Conservation (phyloP, 2,329 filamentous ascomycete species). For the Rhynchosporium graminicola region DNA sequence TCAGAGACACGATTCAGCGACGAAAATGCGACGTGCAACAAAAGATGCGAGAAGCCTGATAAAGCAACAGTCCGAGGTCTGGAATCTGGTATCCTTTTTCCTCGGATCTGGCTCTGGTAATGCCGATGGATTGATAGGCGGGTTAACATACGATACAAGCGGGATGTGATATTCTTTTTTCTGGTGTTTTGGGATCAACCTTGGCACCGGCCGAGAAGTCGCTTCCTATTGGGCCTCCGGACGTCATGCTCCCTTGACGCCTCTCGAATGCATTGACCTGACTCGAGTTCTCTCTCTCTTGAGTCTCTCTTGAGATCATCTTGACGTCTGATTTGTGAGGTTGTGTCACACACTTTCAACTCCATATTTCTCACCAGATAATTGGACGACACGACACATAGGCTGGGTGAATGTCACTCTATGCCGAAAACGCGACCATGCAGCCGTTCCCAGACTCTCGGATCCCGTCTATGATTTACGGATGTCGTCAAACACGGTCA, state of each 20-base stretch:
- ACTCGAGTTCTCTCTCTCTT: constrained; percentile 6
- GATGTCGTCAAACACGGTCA: neutral
- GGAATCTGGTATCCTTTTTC: neutral
- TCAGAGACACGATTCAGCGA: constrained; percentile 13
- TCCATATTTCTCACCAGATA: neutral
- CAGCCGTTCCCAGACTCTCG: neutral
- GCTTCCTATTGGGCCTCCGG: constrained; percentile 2
- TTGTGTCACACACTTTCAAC: constrained; percentile 5
- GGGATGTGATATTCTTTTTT: neutral
- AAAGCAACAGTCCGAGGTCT: neutral
- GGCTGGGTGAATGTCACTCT: no score
- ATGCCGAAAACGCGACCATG: neutral
- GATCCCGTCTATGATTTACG: neutral
- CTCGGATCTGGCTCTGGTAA: neutral
- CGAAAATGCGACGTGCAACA: constrained; percentile 16
- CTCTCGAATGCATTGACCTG: constrained; percentile 1
- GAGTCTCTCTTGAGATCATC: neutral
- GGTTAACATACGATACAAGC: neutral
- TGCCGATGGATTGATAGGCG: neutral
- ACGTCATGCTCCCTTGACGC: constrained; percentile 2
- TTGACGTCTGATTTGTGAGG: neutral
- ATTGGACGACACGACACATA: neutral
- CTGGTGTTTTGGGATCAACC: neutral
- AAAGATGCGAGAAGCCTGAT: neutral
- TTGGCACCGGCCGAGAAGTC: neutral